These are phyloP conservation scores for Pichia eremophila DNA, from an alignment of 805 yeast genomes.

Conservation along the genomic window DNA sequence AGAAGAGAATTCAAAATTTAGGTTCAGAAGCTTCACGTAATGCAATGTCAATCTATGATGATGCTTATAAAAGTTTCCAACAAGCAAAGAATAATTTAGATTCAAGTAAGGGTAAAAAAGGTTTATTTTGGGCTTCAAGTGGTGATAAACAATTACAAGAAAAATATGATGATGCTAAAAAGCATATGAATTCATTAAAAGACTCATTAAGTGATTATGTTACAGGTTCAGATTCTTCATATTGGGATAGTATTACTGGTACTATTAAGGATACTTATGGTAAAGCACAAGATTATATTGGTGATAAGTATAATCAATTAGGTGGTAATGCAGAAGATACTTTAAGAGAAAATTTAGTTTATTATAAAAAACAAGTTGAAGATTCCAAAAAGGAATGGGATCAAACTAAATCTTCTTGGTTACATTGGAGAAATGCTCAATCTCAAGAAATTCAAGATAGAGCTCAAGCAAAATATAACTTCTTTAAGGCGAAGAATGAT, in stretches of 20 bases:
- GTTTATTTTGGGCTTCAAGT: constrained; percentile 7
- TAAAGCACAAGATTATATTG: constrained; percentile 9
- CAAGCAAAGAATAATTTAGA: constrained; percentile 28
- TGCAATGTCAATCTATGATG: constrained; percentile 15
- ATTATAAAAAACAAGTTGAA: constrained; percentile 17
- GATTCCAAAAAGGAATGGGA: constrained; percentile 20
- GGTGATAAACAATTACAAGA: constrained; percentile 14
- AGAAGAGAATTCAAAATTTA: not conserved
- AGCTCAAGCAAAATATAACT: constrained; percentile 18
- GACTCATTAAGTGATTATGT: constrained; percentile 5
- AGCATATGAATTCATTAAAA: constrained; percentile 10
- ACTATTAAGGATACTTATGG: constrained; percentile 3
- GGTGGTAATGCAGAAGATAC: constrained; percentile 17
- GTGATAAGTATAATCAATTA: constrained; percentile 26
- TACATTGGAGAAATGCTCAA: constrained; percentile 22
- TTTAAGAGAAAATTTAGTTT: constrained; percentile 15
- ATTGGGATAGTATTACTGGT: not conserved
- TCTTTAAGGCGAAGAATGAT: constrained; percentile 11
- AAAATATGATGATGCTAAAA: constrained; percentile 11
- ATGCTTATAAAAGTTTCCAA: constrained; percentile 19
- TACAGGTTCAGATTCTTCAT: not conserved
- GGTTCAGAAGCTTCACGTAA: constrained; percentile 9
- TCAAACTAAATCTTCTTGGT: constrained; percentile 20
- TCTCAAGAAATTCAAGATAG: constrained; percentile 21
- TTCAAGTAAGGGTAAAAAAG: constrained; percentile 22